These are phyloP conservation scores for Diphasiastrum complanatum DNA, from an alignment of 83 land plant genomes.

Conservation along the genomic window DNA sequence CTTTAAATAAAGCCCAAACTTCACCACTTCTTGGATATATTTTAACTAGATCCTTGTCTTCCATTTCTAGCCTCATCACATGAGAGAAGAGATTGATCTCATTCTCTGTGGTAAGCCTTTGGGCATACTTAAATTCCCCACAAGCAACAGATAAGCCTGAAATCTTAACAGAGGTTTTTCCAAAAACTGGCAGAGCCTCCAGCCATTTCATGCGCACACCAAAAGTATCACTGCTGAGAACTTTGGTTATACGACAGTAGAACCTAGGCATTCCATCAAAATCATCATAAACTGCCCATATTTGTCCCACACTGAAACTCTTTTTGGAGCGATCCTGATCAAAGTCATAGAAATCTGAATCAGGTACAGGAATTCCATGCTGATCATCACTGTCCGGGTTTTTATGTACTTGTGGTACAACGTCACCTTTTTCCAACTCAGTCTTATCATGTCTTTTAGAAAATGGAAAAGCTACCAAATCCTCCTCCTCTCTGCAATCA, in stretches of 20 bases:
- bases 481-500: slow-evolving; percentile 40
- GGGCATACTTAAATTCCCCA: slow-evolving; percentile 43
- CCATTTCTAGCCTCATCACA: slow-evolving; percentile 21
- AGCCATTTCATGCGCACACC: slow-evolving; percentile 48
- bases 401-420: neutral
- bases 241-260: slow-evolving; percentile 43
- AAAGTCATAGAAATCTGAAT: slow-evolving; percentile 62
- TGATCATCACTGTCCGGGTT: neutral
- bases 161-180: slow-evolving; percentile 29
- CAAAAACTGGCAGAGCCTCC: slow-evolving; percentile 31
- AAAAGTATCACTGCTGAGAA: slow-evolving; percentile 23
- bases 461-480: slow-evolving; percentile 20
- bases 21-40: slow-evolving; percentile 36
- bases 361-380: slow-evolving; percentile 30
- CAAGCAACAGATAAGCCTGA: slow-evolving; percentile 49
- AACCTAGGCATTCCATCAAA: slow-evolving; percentile 66
- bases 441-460: slow-evolving; percentile 20
- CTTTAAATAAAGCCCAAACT: slow-evolving; percentile 56
- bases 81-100: slow-evolving; percentile 47
- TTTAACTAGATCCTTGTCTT: neutral
- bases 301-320: slow-evolving; percentile 40
- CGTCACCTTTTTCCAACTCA: neutral
- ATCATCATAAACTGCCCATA: slow-evolving; percentile 73
- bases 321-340: slow-evolving; percentile 32
- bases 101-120: slow-evolving; percentile 9